Conservation (phyloP, 1,139 yeast species). For the Kurtzmaniella quercitrusa region DNA sequence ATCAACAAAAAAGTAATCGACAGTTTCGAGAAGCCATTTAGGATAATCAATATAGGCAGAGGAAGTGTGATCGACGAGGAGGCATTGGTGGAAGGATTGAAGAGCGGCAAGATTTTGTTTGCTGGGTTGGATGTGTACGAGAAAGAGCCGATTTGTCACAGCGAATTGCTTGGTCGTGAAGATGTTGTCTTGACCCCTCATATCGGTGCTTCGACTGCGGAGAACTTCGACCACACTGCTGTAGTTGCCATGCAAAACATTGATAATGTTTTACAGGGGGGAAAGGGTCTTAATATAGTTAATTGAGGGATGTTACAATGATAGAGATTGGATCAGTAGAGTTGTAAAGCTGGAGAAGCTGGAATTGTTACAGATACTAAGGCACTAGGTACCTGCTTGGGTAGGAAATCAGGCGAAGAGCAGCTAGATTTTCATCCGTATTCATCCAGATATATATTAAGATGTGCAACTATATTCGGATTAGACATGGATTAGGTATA, state of each 20-base stretch:
- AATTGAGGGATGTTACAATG: slow-evolving; percentile 17
- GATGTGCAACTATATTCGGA: no score
- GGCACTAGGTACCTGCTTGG: no score
- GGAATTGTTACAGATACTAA: no score
- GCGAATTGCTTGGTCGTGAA: slow-evolving; percentile 50
- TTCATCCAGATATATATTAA: no score
- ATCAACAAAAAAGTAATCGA: slow-evolving; percentile 47
- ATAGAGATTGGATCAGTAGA: not conserved
- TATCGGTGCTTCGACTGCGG: slow-evolving; percentile 67
- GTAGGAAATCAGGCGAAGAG: no score
- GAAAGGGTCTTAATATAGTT: slow-evolving; percentile 30
- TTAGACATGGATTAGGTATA: no score
- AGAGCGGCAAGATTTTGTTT: slow-evolving; percentile 60
- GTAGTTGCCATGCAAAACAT: slow-evolving; percentile 44
- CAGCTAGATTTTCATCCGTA: no score
- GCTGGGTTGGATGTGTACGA: slow-evolving; percentile 83
- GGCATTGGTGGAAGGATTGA: slow-evolving; percentile 64
- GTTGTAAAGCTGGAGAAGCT: not conserved
- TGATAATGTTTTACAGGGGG: slow-evolving; percentile 30
- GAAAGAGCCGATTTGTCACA: slow-evolving; percentile 58
- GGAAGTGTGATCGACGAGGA: slow-evolving; percentile 70
- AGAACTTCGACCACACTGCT: slow-evolving; percentile 45
- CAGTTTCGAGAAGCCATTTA: slow-evolving; percentile 47
- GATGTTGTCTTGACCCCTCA: slow-evolving; percentile 79
- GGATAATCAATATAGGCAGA: slow-evolving; percentile 75